Base-by-base conservation (phyloP, 2,329 filamentous ascomycete genomes). In the Cadophora sp. region DNA sequence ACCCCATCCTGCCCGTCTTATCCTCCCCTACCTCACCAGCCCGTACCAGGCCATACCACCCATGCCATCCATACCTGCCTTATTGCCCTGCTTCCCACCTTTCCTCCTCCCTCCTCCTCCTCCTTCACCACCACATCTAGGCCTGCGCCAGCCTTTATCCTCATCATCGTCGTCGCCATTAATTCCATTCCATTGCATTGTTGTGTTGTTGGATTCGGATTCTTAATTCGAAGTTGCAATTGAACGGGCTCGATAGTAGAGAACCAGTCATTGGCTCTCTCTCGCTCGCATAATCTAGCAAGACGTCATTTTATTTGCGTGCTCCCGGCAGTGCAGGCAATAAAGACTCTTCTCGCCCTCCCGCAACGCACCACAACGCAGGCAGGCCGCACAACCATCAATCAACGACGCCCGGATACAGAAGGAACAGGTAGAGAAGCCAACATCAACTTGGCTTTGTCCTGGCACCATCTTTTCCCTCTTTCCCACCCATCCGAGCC, bases 11-110 rank as follows among this genome's bases (percentile, higher is more conserved):
- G 27, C 39, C 39, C 58, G 39, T 53, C 24, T 53, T 53, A 51
- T 27, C 22, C 53, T 43, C 56, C 45, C 58, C 58, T 45, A 20
- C 14, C 58, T 27, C 96, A 39, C 27, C 33, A 27, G 20, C 18
- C 60, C 30, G 53, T 20, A 20, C 56, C 56, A 30, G 27, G 33
- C 43, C 27, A 22, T 43, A 14, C 22, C 51, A 43, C 47, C 45
- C 22, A 51, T 20, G 30, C 60, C 24, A 30, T 2, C 41, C 48
- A 18, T 45, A 24, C 55, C 48, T 62, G 36, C 55, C 27, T 64
- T 64, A 64, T 68, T 55, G 64, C 64, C 61, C 36, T 64, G 43
- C 48, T 58, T 36, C 65, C 60, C 63, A 66, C 60, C 60, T 58
- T 41, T 33, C 60, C 63, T 62, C 53, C 62, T 62, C 59, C 53